Percentiles rank a stretch among this genome's conserved stretches.
Conservation (phyloP, 352 stramenopile species). For the Thraustochytrium aureum region DNA sequence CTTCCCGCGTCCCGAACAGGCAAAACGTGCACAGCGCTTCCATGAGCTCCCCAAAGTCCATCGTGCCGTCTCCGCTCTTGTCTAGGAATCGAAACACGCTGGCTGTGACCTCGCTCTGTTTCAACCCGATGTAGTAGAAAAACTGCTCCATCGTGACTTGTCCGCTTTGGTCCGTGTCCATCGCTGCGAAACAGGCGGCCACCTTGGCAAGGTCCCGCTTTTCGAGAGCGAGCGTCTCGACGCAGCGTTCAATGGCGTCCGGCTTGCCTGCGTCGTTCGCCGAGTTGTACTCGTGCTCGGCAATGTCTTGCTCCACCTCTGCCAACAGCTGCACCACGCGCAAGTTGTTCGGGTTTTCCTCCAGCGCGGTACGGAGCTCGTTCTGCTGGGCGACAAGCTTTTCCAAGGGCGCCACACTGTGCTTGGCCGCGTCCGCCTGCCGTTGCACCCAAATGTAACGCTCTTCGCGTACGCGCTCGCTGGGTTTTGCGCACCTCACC, state of each 20-base stretch:
- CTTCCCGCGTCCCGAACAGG: constrained; percentile 39
- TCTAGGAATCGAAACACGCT: constrained; percentile 38
- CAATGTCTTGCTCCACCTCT: constrained; percentile 31
- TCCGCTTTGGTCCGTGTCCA: constrained; percentile 30
- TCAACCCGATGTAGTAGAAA: constrained; percentile 32
- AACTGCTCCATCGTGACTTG: constrained; percentile 45
- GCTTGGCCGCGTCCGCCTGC: background rate
- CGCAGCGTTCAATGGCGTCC: background rate
- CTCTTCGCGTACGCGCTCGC: constrained; percentile 17
- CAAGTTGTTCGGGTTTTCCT: constrained; percentile 33
- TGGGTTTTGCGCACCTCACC: constrained; percentile 2
- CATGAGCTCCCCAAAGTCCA: constrained; percentile 48
- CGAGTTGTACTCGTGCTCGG: constrained; percentile 24
- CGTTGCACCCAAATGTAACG: constrained; percentile 1
- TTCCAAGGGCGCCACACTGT: background rate
- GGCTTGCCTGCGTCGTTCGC: background rate
- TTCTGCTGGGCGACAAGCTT: background rate
- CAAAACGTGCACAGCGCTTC: constrained; percentile 38
- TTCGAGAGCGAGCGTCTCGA: background rate
- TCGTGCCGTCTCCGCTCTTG: constrained; percentile 19
- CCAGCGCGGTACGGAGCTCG: constrained; percentile 30
- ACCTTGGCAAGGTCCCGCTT: constrained; percentile 34
- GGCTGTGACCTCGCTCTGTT: background rate
- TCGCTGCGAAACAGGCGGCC: constrained; percentile 9
- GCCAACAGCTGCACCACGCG: constrained; percentile 6